A percentile compares a stretch with the other conserved stretches of the same genome.
phyloP scores from a whole-genome alignment of 2,329 filamentous ascomycete species.

The Fonsecaea multimorphosa region DNA sequence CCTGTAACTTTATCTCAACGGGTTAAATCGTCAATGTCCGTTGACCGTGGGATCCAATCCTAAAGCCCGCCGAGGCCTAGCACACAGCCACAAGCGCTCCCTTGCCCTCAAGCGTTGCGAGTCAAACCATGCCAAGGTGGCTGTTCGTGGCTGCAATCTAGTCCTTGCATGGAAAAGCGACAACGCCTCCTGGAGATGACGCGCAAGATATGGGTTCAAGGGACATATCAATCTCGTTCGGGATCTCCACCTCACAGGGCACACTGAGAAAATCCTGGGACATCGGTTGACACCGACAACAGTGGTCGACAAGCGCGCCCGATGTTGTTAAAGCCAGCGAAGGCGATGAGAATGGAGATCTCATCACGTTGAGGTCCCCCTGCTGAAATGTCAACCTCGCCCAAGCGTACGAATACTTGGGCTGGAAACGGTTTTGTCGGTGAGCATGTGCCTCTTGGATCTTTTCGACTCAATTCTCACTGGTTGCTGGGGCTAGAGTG shows the following conservation, averaged over 20 bases:
- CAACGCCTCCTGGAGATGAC: slow-evolving; percentile 11
- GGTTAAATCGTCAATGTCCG: slow-evolving; percentile 7
- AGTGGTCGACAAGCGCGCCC: background rate
- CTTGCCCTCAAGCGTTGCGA: background rate
- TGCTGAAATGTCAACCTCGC: background rate
- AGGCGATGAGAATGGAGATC: background rate
- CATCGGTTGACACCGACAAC: background rate
- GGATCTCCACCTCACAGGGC: slow-evolving; percentile 3
- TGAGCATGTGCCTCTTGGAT: slow-evolving; percentile 10
- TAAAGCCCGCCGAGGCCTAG: background rate
- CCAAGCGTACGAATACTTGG: background rate
- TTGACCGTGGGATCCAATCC: background rate
- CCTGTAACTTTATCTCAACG: background rate
- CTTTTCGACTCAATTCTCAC: slow-evolving; percentile 3
- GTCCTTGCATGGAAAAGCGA: slow-evolving; percentile 14
- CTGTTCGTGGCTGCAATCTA: slow-evolving; percentile 22
- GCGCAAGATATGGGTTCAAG: slow-evolving; percentile 7
- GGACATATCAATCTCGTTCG: slow-evolving; percentile 5
- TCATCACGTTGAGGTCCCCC: background rate
- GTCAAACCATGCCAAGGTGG: slow-evolving; percentile 17
- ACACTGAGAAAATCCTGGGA: background rate
- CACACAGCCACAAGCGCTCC: slow-evolving; percentile 5
- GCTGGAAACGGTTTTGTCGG: slow-evolving; percentile 4
- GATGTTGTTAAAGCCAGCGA: background rate
- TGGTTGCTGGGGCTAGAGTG: background rate